Conservation (phyloP, 495 filamentous ascomycete genomes). For the Chaetomium cochliodes region DNA sequence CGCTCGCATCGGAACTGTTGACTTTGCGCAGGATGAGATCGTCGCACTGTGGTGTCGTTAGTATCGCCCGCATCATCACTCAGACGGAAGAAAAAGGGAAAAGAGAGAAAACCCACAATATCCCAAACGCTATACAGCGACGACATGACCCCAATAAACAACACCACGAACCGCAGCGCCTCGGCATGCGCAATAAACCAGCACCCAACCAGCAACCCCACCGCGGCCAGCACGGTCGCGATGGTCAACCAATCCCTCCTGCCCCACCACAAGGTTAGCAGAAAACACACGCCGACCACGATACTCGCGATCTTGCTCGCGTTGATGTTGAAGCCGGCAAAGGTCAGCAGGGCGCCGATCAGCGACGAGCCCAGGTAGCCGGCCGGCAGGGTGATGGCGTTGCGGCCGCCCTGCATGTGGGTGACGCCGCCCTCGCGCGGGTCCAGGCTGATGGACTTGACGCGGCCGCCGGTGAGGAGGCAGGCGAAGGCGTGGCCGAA, state of each 20-base stretch:
- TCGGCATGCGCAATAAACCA: slow-evolving; percentile 80
- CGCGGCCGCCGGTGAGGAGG: slow-evolving; percentile 67
- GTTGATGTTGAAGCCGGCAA: slow-evolving; percentile 77
- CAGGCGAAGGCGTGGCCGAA: slow-evolving; percentile 75
- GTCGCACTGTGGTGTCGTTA: slow-evolving; percentile 52
- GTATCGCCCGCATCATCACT: slow-evolving; percentile 13
- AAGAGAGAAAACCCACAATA: slow-evolving; percentile 58
- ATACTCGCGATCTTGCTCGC: slow-evolving; percentile 76
- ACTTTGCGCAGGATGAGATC: slow-evolving; percentile 82
- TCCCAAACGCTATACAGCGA: slow-evolving; percentile 79
- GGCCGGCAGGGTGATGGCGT: slow-evolving; percentile 69
- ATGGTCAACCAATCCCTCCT: slow-evolving; percentile 75
- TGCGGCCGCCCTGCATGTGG: slow-evolving; percentile 74
- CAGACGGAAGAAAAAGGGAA: neutral
- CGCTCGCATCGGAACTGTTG: slow-evolving; percentile 76
- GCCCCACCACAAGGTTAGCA: slow-evolving; percentile 79
- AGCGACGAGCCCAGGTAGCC: slow-evolving; percentile 74
- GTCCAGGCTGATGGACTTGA: slow-evolving; percentile 63
- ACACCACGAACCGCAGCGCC: slow-evolving; percentile 68
- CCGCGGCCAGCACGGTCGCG: slow-evolving; percentile 62
- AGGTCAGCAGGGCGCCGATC: slow-evolving; percentile 74
- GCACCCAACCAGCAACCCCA: slow-evolving; percentile 68
- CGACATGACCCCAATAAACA: slow-evolving; percentile 81
- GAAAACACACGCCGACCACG: slow-evolving; percentile 67
- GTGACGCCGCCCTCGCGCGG: slow-evolving; percentile 72